Evolutionary conservation across 2,329 filamentous ascomycete species (phyloP).

Genomic region (Fusarium udum): DNA sequence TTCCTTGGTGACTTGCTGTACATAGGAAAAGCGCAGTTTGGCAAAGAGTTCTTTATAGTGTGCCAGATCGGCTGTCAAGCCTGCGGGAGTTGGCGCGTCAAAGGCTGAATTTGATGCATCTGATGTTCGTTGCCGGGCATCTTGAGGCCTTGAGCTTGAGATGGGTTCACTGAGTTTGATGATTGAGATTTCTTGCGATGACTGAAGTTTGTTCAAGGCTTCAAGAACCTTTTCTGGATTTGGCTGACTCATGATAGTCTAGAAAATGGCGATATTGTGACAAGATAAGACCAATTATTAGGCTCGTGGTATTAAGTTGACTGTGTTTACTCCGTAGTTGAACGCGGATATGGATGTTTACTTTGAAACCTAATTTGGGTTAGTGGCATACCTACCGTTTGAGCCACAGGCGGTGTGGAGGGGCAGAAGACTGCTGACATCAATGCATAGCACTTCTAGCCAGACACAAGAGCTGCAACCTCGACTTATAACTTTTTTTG

Average conservation of each 20-base stretch:
- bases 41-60: conserved; percentile 97
- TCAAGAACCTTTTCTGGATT: conserved; percentile 56
- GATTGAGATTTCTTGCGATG: conserved; percentile 73
- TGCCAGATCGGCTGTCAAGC: conserved; percentile 81
- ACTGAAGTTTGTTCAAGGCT: conserved; percentile 63
- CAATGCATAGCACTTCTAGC: conserved; percentile 11
- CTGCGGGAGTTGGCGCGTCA: conserved; percentile 76
- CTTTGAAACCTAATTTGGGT: conserved; percentile 46
- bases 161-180: conserved; percentile 81
- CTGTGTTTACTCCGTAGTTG: conserved; percentile 5
- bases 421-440: conserved; percentile 33
- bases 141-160: conserved; percentile 57
- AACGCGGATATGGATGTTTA: conserved; percentile 50
- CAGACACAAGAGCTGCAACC: background rate
- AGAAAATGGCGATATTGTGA: background rate
- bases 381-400: conserved; percentile 29
- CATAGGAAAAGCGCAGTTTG: conserved; percentile 95
- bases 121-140: conserved; percentile 67
- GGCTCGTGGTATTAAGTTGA: background rate
- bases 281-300: background rate
- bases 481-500: background rate
- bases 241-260: conserved; percentile 42
- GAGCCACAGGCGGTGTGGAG: conserved; percentile 31
- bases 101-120: conserved; percentile 74
- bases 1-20: conserved; percentile 98